These are phyloP conservation scores for Podospora appendiculata DNA, from an alignment of 495 filamentous ascomycete species.

Conservation along the genomic window DNA sequence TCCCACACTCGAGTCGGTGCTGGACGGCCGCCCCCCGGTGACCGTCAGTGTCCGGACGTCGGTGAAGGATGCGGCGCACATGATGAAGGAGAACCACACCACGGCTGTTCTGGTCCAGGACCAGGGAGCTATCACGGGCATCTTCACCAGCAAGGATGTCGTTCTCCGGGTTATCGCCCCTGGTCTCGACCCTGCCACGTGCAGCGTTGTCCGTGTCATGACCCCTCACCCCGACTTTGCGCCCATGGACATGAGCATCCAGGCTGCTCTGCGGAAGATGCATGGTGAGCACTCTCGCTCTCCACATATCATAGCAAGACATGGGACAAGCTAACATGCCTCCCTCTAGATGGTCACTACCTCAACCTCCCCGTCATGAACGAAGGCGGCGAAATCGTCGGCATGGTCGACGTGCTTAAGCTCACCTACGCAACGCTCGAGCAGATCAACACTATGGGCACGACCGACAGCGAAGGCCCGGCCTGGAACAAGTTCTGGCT, in stretches of 20 bases:
- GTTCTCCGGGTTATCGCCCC: slow-evolving; percentile 97
- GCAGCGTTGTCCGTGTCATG: slow-evolving; percentile 97
- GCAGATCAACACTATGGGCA: slow-evolving; percentile 69
- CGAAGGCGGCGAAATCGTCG: slow-evolving; percentile 90
- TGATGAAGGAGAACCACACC: slow-evolving; percentile 99
- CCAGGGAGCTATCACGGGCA: slow-evolving; percentile 93
- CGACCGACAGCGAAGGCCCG: slow-evolving; percentile 82
- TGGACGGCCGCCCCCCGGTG: slow-evolving; percentile 83
- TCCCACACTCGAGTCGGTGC: slow-evolving; percentile 87
- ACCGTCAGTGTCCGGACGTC: slow-evolving; percentile 94
- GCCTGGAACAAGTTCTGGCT: slow-evolving; percentile 99
- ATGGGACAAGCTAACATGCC: slow-evolving; percentile 3
- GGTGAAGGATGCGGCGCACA: slow-evolving; percentile 83
- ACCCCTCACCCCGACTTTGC: slow-evolving; percentile 98
- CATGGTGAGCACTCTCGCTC: slow-evolving; percentile 58
- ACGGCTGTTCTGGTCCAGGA: slow-evolving; percentile 95
- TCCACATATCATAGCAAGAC: background rate
- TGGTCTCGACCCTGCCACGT: slow-evolving; percentile 86
- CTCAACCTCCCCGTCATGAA: slow-evolving; percentile 98
- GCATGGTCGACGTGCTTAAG: slow-evolving; percentile 98
- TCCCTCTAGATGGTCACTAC: slow-evolving; percentile 78
- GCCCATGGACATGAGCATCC: slow-evolving; percentile 97
- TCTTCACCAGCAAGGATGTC: slow-evolving; percentile 99
- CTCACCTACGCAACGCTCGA: slow-evolving; percentile 96
- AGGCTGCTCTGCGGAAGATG: slow-evolving; percentile 97